phyloP scores from a whole-genome alignment of 805 yeast genomes.

The Wickerhamiella australiensis region DNA sequence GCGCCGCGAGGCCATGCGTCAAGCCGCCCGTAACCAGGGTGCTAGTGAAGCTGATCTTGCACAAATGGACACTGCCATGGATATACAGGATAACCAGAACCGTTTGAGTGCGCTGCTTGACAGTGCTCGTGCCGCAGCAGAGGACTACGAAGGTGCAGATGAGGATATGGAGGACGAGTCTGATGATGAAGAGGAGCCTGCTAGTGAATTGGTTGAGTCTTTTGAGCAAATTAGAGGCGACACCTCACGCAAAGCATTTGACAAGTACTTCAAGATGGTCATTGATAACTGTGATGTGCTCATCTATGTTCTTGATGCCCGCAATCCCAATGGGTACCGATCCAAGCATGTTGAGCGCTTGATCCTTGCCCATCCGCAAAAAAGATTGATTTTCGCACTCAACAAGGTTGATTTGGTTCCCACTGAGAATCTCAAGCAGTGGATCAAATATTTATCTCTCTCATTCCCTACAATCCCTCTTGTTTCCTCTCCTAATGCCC shows the following conservation, averaged over 20 bases:
- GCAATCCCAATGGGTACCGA: slow-evolving; percentile 93
- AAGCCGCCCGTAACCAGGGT: slow-evolving; percentile 29
- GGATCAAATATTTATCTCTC: slow-evolving; percentile 68
- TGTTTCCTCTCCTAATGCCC: slow-evolving; percentile 58
- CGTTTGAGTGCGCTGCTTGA: slow-evolving; percentile 76
- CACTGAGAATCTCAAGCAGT: slow-evolving; percentile 63
- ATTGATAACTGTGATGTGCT: slow-evolving; percentile 87
- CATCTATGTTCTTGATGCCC: slow-evolving; percentile 87
- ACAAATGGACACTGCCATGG: slow-evolving; percentile 30
- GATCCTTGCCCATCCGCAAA: slow-evolving; percentile 64
- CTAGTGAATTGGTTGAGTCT: slow-evolving; percentile 29
- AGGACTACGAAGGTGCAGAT: slow-evolving; percentile 46
- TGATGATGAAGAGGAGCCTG: slow-evolving; percentile 29
- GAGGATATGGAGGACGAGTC: slow-evolving; percentile 32
- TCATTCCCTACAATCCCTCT: slow-evolving; percentile 89
- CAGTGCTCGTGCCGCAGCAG: slow-evolving; percentile 83
- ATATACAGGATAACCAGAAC: slow-evolving; percentile 33
- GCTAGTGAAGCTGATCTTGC: slow-evolving; percentile 31
- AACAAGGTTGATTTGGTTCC: slow-evolving; percentile 93
- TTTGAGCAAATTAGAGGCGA: slow-evolving; percentile 33
- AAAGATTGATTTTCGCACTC: slow-evolving; percentile 71
- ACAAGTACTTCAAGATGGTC: slow-evolving; percentile 84
- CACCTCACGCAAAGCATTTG: slow-evolving; percentile 59
- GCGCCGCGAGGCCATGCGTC: slow-evolving; percentile 29
- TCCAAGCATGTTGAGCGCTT: slow-evolving; percentile 86